Percentiles rank a stretch among this genome's conserved stretches.
phyloP scores from a whole-genome alignment of 208 protist species.

The Novymonas esmeraldas region DNA sequence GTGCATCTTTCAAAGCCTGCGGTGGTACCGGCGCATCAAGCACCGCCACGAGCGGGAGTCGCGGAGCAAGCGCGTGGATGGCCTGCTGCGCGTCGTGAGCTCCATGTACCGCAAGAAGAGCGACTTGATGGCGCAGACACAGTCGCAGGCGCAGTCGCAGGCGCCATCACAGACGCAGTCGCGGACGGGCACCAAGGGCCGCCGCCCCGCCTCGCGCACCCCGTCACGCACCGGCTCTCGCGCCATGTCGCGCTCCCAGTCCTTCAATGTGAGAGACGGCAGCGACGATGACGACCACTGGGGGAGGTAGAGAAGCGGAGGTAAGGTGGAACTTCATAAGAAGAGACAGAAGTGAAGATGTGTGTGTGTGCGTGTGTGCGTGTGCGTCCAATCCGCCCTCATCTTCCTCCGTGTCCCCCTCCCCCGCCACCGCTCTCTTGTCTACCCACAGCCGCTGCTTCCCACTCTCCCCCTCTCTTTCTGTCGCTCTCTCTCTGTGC shows the following conservation, averaged over 20 bases:
- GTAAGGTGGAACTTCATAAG: neutral
- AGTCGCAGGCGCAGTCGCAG: no score
- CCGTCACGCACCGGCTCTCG: neutral
- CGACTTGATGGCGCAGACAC: no score
- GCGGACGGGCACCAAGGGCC: no score
- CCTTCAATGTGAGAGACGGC: neutral
- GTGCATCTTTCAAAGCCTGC: slow-evolving; percentile 18
- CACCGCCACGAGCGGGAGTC: slow-evolving; percentile 20
- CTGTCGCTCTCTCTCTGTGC: no score
- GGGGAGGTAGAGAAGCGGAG: neutral
- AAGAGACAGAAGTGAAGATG: neutral
- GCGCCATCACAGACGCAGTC: no score
- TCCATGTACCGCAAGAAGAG: neutral
- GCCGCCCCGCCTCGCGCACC: no score
- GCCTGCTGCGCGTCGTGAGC: slow-evolving; percentile 12
- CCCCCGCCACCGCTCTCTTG: no score
- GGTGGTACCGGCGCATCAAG: slow-evolving; percentile 22
- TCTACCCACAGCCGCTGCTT: no score
- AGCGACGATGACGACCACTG: neutral
- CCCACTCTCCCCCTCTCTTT: no score
- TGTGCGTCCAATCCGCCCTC: no score
- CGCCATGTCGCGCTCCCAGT: neutral
- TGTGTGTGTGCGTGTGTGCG: neutral
- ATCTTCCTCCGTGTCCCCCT: no score
- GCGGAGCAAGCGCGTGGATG: slow-evolving; percentile 3